These are phyloP conservation scores for Asclepias syriaca DNA, from an alignment of 257 asterid genomes.

Conservation along the genomic window DNA sequence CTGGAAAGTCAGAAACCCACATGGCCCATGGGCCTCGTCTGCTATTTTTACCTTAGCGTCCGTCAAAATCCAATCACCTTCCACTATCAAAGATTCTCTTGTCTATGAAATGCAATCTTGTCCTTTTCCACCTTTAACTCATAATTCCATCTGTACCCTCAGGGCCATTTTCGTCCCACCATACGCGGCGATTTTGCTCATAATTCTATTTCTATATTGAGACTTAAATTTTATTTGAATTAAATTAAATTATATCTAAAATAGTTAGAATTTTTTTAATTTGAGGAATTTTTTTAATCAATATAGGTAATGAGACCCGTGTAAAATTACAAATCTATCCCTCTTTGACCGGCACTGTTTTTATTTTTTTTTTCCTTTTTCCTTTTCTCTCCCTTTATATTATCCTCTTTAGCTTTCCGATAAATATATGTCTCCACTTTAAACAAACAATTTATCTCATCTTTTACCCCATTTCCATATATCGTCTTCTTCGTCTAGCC, in stretches of 20 bases:
- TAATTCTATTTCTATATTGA: too few species aligned
- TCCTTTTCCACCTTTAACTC: not conserved
- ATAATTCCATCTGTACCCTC: not conserved
- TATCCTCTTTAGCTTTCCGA: not conserved
- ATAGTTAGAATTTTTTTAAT: too few species aligned
- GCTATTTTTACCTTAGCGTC: too few species aligned
- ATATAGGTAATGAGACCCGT: too few species aligned
- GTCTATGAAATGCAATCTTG: not conserved
- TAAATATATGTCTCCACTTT: not conserved
- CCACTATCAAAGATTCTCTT: constrained; percentile 1
- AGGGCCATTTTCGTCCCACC: not conserved
- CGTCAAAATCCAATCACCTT: not conserved
- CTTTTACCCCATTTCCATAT: not conserved
- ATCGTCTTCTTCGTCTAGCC: not conserved
- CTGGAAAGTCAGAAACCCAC: constrained; percentile 6
- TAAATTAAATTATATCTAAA: too few species aligned
- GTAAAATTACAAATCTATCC: not conserved
- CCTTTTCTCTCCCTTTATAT: not conserved
- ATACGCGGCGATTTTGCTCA: too few species aligned
- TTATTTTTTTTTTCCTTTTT: too few species aligned
- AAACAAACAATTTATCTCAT: not conserved
- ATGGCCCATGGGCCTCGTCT: not conserved
- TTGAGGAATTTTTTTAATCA: too few species aligned
- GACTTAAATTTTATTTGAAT: too few species aligned
- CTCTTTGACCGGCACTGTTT: not conserved